Conservation (phyloP, 2,329 filamentous ascomycete genomes). For the Clonostachys byssicola region DNA sequence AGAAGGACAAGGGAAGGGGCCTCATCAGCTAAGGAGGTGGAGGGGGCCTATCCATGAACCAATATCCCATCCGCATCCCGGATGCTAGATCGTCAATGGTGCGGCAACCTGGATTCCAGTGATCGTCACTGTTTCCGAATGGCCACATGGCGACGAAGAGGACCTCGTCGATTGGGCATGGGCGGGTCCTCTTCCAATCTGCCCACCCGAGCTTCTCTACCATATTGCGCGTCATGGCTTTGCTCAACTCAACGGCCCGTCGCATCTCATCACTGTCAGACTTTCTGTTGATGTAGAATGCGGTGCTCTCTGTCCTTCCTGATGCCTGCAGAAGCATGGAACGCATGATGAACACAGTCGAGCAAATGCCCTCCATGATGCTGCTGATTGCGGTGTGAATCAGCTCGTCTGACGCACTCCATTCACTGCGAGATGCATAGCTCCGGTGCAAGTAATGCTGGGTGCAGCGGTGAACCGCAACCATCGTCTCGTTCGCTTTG, state of each 20-base stretch:
- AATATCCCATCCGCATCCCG: too few relatives aligned
- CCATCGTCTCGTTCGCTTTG: slow-evolving; percentile 28
- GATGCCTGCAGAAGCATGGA: neutral
- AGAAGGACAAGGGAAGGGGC: too few relatives aligned
- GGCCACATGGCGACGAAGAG: slow-evolving; percentile 65
- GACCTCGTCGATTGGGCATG: slow-evolving; percentile 48
- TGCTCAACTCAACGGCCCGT: neutral
- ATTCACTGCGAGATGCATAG: slow-evolving; percentile 12
- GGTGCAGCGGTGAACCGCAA: slow-evolving; percentile 35
- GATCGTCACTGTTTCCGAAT: slow-evolving; percentile 47
- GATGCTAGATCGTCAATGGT: slow-evolving; percentile 14
- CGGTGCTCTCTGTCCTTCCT: neutral
- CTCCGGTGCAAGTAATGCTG: slow-evolving; percentile 31
- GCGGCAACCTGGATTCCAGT: slow-evolving; percentile 30
- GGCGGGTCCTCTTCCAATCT: slow-evolving; percentile 51
- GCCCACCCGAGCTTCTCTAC: slow-evolving; percentile 53
- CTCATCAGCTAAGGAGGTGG: too few relatives aligned
- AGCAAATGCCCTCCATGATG: slow-evolving; percentile 34
- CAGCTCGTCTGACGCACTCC: slow-evolving; percentile 35
- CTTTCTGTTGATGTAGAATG: neutral
- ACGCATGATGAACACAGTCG: slow-evolving; percentile 11
- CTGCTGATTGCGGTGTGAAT: slow-evolving; percentile 35
- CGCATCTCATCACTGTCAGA: neutral
- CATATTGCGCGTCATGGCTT: slow-evolving; percentile 21
- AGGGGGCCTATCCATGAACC: too few relatives aligned